Evolutionary conservation across 768 basidiomycete species (phyloP), one percentile per base, ranked within the genome.

Genomic region (Suillus lakei): DNA sequence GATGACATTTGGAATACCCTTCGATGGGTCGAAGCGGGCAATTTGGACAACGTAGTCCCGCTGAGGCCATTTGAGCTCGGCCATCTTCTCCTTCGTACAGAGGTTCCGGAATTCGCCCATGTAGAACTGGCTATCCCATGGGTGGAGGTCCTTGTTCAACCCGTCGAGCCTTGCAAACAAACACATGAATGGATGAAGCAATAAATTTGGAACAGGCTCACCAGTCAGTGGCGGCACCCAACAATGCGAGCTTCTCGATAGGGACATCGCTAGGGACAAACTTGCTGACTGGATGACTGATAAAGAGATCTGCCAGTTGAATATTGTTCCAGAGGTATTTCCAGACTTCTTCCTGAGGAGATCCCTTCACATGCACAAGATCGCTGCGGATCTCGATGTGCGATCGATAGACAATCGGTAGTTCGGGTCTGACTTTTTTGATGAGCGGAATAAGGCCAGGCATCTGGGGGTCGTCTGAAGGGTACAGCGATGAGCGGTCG

Each of bases 311-410:
- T 50, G 93, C 91, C 36, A 90, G 84, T 74, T 94, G 85, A 72
- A 98, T 95, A 77, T 93, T 95, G 70, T 93, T 90, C 91, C 92
- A 98, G 16, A 98, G 85, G 78, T 95, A 98, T 71, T 96, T 86
- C 95, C 96, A 98, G 21, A 96, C 95, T 70, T 92, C 91, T 73
- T 91, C 88, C 73, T 96, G 95, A 26, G 93, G 92, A 15, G 94
- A 95, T 36, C 89, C 91, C 28, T 87, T 80, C 30, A 88, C 83
- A 75, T 95, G 92, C 28, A 94, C 88, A 48, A 98, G 89, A 75
- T 96, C 92, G 69, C 91, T 91, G 56, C 91, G 90, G 69, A 92
- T 95, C 81, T 98, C 95, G 67, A 98, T 98, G 82, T 98, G 96
- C 61, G 95, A 97, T 53, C 96, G 90, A 77, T 96, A 98, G 68